These are phyloP conservation scores for Pseudonitzschia pungens DNA, from an alignment of 108 stramenopile genomes.

Conservation along the genomic window DNA sequence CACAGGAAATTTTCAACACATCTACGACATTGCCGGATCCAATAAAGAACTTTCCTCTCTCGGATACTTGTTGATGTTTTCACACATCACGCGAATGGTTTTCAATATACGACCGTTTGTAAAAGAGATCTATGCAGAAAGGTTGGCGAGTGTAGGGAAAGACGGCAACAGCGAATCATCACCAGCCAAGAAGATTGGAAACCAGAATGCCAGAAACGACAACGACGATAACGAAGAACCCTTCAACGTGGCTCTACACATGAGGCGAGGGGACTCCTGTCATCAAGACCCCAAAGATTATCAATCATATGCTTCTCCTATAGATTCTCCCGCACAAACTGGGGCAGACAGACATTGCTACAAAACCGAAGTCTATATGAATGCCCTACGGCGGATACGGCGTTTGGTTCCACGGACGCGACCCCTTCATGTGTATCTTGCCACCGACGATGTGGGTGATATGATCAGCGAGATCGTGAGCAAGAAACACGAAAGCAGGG, in stretches of 20 bases:
- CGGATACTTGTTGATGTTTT: constrained; percentile 23
- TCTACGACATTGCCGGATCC: not conserved
- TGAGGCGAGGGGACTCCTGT: constrained; percentile 39
- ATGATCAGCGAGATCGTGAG: constrained; percentile 22
- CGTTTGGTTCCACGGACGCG: not conserved
- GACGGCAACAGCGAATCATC: not conserved
- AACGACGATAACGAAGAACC: not conserved
- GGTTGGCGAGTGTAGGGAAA: not conserved
- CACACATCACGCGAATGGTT: constrained; percentile 17
- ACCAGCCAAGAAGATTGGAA: not conserved
- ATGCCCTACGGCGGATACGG: constrained; percentile 15
- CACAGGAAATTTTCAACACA: constrained; percentile 1
- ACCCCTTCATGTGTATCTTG: constrained; percentile 27
- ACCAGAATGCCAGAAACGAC: not conserved
- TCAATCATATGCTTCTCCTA: constrained; percentile 4
- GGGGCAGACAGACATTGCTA: constrained; percentile 19
- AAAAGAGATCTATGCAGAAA: constrained; percentile 15
- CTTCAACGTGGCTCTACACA: constrained; percentile 25
- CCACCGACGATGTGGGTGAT: constrained; percentile 22
- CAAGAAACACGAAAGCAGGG: not conserved
- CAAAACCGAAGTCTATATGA: constrained; percentile 18
- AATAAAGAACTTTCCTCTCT: constrained; percentile 2
- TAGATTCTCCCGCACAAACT: constrained; percentile 22
- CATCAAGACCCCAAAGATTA: constrained; percentile 11
- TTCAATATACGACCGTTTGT: constrained; percentile 28